Evolutionary conservation across 2,329 filamentous ascomycete species (phyloP), one percentile per base, ranked within the genome.

Genomic region (Zalaria obscura): DNA sequence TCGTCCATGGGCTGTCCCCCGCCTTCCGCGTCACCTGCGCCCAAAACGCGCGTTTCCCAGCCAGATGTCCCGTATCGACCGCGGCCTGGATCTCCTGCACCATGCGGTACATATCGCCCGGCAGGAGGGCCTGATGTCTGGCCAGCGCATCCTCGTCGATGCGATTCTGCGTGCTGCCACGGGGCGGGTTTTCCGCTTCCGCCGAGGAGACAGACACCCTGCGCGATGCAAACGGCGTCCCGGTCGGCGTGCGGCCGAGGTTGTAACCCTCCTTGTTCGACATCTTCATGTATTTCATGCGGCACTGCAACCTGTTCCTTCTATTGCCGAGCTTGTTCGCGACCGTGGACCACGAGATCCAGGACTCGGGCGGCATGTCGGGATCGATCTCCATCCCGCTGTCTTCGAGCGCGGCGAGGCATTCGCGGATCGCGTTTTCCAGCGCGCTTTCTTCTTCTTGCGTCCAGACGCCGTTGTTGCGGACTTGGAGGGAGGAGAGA

Each of bases 261-360:
- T 18, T 42, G 40, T 40, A 45, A 31, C 48, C 35, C 54, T 55
- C 32, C 59, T 54, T n/a, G n/a, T 56, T 52, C 40, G 61, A 57
- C 11, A 76, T 48, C 27, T 63, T 57, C 45, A 72, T 73, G 77
- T 79, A 86, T 54, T 87, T 86, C 26, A 68, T 67, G 26, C 70
- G 66, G 53, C 80, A 85, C 55, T 84, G 80, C 25, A 83, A 67
- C 3, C 77, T 71, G 46, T 72, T 81, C 36, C 83, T 69, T 5
- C 66, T 75, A 38, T 67, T 64, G 9, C 63, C 67, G 73, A 87
- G 78, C 41, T 68, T 67, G 45, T 73, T 62, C 49, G 76, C 79
- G 25, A 87, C 73, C 5, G 65, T 56, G 39, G 71, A 64, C 80
- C 81, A 87, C 50, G 80, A 74, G 46, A 86, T 67, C 28, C 76